Percentiles rank a stretch among this genome's conserved stretches.
Evolutionary conservation across 331 rosid species (phyloP).

Genomic region (Rosa hybrid): DNA sequence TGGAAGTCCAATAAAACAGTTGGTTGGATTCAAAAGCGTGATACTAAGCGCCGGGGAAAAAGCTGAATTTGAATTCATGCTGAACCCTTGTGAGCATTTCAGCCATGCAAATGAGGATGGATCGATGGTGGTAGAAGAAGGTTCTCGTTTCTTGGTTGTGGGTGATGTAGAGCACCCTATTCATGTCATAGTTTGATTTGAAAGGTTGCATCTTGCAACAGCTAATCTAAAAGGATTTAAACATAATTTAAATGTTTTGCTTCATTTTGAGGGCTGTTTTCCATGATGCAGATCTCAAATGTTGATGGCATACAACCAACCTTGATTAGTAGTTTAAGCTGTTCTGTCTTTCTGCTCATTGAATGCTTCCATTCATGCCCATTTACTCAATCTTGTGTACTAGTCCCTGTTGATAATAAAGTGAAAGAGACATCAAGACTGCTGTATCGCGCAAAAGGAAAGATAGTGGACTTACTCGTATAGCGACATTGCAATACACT

Average conservation of each 20-base stretch:
- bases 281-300: slow-evolving; percentile 18
- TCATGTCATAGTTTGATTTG: slow-evolving; percentile 41
- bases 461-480: no score
- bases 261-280: neutral
- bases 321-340: neutral
- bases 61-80: slow-evolving; percentile 41
- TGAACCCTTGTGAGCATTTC: slow-evolving; percentile 69
- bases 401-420: neutral
- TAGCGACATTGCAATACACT: no score
- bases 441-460: no score
- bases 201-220: slow-evolving; percentile 18
- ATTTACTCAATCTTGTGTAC: neutral
- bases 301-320: slow-evolving; percentile 9
- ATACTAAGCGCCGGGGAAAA: slow-evolving; percentile 50
- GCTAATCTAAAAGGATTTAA: neutral
- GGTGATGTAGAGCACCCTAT: slow-evolving; percentile 68
- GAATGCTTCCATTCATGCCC: neutral
- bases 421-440: no score
- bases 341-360: neutral
- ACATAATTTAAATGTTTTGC: neutral
- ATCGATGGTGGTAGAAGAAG: slow-evolving; percentile 61
- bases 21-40: slow-evolving; percentile 75
- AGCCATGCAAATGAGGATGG: slow-evolving; percentile 70
- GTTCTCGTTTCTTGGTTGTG: slow-evolving; percentile 57
- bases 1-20: slow-evolving; percentile 58